Evolutionary conservation across 2,329 filamentous ascomycete genomes (phyloP), one percentile per base, ranked within the genome.

Genomic region (Gnomoniopsis smithogilvyi): DNA sequence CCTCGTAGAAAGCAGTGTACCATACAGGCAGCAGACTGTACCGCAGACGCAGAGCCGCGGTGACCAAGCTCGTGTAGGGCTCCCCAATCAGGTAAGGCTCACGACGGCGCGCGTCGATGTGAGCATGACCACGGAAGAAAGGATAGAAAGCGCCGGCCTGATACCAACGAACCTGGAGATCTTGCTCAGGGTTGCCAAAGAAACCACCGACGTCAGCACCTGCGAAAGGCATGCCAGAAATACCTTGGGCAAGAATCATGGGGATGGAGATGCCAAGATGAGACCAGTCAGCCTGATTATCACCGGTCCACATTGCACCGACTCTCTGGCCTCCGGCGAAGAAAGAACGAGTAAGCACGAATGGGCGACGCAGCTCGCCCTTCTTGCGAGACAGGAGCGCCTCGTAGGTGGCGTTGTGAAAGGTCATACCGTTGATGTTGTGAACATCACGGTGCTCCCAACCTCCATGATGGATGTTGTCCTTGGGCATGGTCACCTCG

Each of bases 371-470:
- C 30, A 88, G 76, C 73, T 96, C 92, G 54, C 91, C 92, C 74
- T 92, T 90, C 76, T 95, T 92, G 65, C 95, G 91, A 57, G 90
- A 87, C 33, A 93, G 75, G 56, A 99, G 77, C 34, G 90, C 95
- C 69, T 96, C 82, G 70, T 90, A 96, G 0, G 94, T 98, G 17
- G 95, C 94, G 64, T 98, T 97, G 73, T 96, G 87, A 73, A 97
- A 92, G 2, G 95, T 97, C 80, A 98, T 82, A 54, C 95, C 95
- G 72, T 98, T 95, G 67, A 98, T 72, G 74, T 99, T 98, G 80
- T 99, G 95, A 6, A 99, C 78, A 70, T 99, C 95, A 63, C 95
- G 90, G 72, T 99, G 95, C 74, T 99, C 95, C 95, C 95, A 99
- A 69, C 89, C 85, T 54, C 85, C 93, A 68, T 90, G 78, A 72